Evolutionary conservation across 2,329 filamentous ascomycete species (phyloP).

Genomic region (Colletotrichum echinochloae): DNA sequence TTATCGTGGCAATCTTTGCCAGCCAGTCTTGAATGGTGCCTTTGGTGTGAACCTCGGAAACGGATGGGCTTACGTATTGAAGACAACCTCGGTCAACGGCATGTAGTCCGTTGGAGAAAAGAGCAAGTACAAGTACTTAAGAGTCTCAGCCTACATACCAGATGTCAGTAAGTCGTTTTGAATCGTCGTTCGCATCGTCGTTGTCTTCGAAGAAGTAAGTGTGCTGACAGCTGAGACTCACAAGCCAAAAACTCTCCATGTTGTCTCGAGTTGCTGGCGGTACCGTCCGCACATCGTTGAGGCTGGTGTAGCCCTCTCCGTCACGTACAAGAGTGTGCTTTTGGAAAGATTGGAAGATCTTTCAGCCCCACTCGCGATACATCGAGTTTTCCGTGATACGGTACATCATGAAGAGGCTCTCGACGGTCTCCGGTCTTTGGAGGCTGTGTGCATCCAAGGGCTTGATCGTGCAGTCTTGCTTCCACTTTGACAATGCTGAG

Average conservation of each 20-base stretch:
- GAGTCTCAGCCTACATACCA: conserved; percentile 76
- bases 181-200: fast-evolving
- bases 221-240: not conserved
- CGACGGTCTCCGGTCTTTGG: conserved; percentile 80
- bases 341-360: conserved; percentile 80
- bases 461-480: conserved; percentile 84
- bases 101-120: conserved; percentile 81
- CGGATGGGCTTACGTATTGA: conserved; percentile 96
- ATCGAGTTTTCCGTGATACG: conserved; percentile 78
- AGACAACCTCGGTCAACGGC: conserved; percentile 85
- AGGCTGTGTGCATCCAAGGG: conserved; percentile 74
- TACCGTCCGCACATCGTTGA: conserved; percentile 68
- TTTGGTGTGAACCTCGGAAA: conserved; percentile 88
- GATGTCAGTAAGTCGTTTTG: not conserved
- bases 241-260: conserved; percentile 83
- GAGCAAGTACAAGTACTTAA: conserved; percentile 97
- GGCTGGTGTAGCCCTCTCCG: conserved; percentile 67
- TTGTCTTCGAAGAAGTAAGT: not conserved
- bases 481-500: conserved; percentile 65
- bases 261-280: conserved; percentile 70
- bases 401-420: conserved; percentile 83
- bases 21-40: conserved; percentile 81
- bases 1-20: conserved; percentile 75
- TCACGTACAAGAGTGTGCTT: conserved; percentile 71
- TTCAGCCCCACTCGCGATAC: conserved; percentile 82